Conservation (phyloP, 179 eudicot species). For the Carnegiea gigantea region DNA sequence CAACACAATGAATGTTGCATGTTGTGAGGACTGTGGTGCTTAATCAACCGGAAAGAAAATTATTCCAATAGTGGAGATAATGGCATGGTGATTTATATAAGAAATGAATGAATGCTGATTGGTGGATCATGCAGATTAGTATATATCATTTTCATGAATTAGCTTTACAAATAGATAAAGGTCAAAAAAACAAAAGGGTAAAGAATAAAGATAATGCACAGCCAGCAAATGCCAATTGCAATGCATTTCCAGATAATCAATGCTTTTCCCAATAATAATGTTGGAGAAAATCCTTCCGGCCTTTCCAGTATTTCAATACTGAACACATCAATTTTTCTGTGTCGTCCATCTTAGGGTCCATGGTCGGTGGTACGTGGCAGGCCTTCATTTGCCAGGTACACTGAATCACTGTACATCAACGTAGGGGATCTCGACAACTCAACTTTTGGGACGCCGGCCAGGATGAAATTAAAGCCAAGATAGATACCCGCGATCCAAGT, state of each 20-base stretch:
- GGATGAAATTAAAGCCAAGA: background rate
- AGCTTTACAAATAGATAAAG: slow-evolving; percentile 20
- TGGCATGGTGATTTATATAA: background rate
- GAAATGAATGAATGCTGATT: background rate
- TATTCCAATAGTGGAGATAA: background rate
- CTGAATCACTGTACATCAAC: background rate
- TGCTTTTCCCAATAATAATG: slow-evolving; percentile 17
- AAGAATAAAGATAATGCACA: background rate
- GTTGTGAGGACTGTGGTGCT: too few species aligned
- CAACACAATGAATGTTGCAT: too few species aligned
- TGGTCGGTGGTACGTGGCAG: slow-evolving; percentile 34
- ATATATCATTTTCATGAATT: background rate
- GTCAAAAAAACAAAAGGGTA: background rate
- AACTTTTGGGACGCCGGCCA: slow-evolving; percentile 7
- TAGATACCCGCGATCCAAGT: background rate
- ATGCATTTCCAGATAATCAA: slow-evolving; percentile 7
- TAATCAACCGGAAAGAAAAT: too few species aligned
- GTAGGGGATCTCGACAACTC: slow-evolving; percentile 12
- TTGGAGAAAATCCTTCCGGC: background rate
- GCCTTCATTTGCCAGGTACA: slow-evolving; percentile 1
- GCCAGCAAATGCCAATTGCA: too few species aligned
- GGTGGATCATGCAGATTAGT: background rate
- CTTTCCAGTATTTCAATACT: too few species aligned
- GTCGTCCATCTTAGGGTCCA: slow-evolving; percentile 8
- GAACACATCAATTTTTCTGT: background rate